Evolutionary conservation across 2,329 filamentous ascomycete genomes (phyloP).

Genomic region (Fusarium liriodendri): DNA sequence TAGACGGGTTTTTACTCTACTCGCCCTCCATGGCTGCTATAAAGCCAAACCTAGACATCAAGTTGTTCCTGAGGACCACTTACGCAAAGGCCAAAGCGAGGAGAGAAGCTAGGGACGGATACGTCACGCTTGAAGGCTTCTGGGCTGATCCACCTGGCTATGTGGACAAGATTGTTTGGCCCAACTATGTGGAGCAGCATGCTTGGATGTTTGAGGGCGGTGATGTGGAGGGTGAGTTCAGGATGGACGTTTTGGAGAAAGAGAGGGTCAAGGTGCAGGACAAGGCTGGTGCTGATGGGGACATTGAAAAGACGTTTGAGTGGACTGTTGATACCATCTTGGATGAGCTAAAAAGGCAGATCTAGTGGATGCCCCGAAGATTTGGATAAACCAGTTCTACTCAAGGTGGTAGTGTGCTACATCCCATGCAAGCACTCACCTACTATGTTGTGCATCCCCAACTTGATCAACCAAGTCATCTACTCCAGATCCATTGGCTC

Average conservation of each 20-base stretch:
- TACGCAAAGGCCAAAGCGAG: constrained; percentile 72
- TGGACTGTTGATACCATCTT: constrained; percentile 77
- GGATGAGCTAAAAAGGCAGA: constrained; percentile 52
- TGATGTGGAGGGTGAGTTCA: constrained; percentile 71
- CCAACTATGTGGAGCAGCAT: constrained; percentile 88
- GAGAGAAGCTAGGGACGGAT: constrained; percentile 76
- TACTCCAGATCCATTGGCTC: constrained; percentile 8
- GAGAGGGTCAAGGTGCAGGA: constrained; percentile 63
- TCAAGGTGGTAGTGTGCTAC: neutral
- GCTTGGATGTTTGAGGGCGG: constrained; percentile 80
- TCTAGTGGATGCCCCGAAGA: neutral
- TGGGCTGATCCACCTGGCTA: constrained; percentile 96
- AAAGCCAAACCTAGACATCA: constrained; percentile 75
- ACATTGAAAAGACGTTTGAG: constrained; percentile 70
- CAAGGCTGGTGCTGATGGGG: constrained; percentile 59
- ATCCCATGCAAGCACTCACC: neutral
- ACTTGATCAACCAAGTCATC: neutral
- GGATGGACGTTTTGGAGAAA: constrained; percentile 56
- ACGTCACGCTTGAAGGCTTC: constrained; percentile 88
- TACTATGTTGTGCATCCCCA: neutral
- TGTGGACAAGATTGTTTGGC: constrained; percentile 95
- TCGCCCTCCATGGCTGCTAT: constrained; percentile 66
- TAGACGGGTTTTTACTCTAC: constrained; percentile 92
- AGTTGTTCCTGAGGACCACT: constrained; percentile 80
- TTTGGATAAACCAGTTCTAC: neutral